Evolutionary conservation across 192 early-diverging fungal species (phyloP), one percentile per base, ranked within the genome.

Genomic region (Funneliformis geosporum): DNA sequence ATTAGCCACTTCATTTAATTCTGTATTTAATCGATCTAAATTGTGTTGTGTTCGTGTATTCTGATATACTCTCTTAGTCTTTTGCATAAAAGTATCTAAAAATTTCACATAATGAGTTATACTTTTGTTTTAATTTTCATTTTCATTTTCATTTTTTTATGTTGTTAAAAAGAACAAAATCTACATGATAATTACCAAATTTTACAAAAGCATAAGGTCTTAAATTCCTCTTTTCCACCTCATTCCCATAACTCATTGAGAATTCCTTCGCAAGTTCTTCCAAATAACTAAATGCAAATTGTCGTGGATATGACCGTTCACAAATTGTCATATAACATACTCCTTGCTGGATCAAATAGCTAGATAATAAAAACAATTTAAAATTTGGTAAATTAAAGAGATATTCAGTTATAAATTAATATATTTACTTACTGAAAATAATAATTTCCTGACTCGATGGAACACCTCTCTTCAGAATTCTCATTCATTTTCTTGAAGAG

Each of bases 141-240:
- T 33, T 2, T 2, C 2, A 33, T 33, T 33, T 33, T 33, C 2
- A 2, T 33, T 2, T 33, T 33, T 33, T 38, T 60, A 61, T 10
- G 25, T n/a, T 38, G 14, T n/a, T 33, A 77, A 65, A 77, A 46
- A 66, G 9, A 38, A 39, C 25, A 28, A 65, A n/a, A 18, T 42
- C 14, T 33, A 7, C 9, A 59, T 60, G 60, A 8, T 71, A 85
- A 80, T 28, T 87, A 94, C 94, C 94, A 82, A 99, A 99, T 82
- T 96, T 96, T 69, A 97, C 95, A 87, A 99, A 98, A 16, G 97
- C 97, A 83, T 98, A 99, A 18, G 97, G 96, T 66, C 97, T 86
- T 46, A 97, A 90, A 60, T 90, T 95, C 28, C 85, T 85, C 40
- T 92, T 91, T 46, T 93, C 92, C 5, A 96, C 91, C 79, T 99